A percentile compares a stretch with the other conserved stretches of the same genome.
phyloP scores from a whole-genome alignment of 345 rosid species.

The Dimocarpus longan region DNA sequence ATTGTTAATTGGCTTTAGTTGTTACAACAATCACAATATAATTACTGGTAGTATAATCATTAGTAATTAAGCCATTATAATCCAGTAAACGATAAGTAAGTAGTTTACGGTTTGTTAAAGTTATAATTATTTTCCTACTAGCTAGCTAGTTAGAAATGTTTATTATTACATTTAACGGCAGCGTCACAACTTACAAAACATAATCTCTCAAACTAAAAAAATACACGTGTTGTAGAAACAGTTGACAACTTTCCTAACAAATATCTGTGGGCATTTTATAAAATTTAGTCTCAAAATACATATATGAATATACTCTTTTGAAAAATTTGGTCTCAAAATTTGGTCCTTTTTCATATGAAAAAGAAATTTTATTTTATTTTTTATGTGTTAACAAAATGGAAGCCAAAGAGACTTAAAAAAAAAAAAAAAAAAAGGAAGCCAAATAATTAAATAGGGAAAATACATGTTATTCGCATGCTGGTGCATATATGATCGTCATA shows the following conservation, averaged over 20 bases:
- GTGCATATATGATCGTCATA: background rate
- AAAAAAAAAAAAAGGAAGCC: too few species aligned
- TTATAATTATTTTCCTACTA: background rate
- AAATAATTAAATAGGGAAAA: background rate
- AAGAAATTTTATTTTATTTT: too few species aligned
- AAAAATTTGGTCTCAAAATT: background rate
- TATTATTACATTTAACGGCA: background rate
- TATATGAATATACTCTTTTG: background rate
- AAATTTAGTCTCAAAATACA: background rate
- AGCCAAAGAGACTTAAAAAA: background rate
- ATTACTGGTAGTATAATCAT: background rate
- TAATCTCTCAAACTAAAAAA: background rate
- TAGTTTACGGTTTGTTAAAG: background rate
- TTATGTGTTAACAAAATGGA: constrained; percentile 12
- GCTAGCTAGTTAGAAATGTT: background rate
- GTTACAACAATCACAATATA: background rate
- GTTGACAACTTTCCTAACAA: too few species aligned
- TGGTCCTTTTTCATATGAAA: too few species aligned
- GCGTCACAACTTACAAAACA: background rate
- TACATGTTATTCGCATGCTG: constrained; percentile 10
- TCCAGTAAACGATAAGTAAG: background rate
- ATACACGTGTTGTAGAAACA: too few species aligned
- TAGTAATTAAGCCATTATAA: background rate
- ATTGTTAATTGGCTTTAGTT: background rate
- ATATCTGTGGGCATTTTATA: background rate